Base-by-base conservation (phyloP, 164 flowering plant species). In the Malania oleifera region DNA sequence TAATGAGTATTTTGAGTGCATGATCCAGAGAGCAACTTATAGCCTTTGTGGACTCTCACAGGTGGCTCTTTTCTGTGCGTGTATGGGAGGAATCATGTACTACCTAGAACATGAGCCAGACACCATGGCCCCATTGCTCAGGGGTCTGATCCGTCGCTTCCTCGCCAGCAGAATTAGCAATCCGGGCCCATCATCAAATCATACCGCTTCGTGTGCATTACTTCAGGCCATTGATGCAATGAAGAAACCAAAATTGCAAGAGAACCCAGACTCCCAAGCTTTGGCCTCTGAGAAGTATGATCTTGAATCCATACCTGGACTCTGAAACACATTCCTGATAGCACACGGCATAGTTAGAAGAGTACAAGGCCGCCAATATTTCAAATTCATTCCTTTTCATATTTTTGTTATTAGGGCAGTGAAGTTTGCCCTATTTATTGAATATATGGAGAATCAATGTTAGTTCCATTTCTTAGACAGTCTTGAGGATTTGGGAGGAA, bases 71-170 rank as follows among this genome's bases (percentile, higher is more conserved):
- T 89, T 92, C 60, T 84, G 88, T 66, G 60, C 82, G 18, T 92
- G 96, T 66, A 89, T 92, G 96, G 98, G 98, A 55, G 98, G 87
- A 68, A 81, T 92, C 41, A 92, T 89, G 98, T 89, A 87, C 59
- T 92, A 84, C 70, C 67, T 92, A 54, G 98, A 92, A 58, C 78
- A 92, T 57, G 98, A 92, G 67, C 98, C 98, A 14, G 90, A 89
- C 52, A 92, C 96, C 15, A 89, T 92, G 98, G 95, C 98, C 28
- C 96, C 96, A 31, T 86, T 89, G 63, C 83, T 92, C 14, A 74
- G 96, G 67, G 85, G 96, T 35, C 67, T 92, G 40, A 87, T 92
- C 18, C 95, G 93, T 17, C 93, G 98, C 27, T 92, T 92, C 74
- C 89, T 92, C 52, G 89, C 96, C 34, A 89, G 98, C 71, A 78